Evolutionary conservation across 352 stramenopile species (phyloP).

Genomic region (Phytophthora syringae): DNA sequence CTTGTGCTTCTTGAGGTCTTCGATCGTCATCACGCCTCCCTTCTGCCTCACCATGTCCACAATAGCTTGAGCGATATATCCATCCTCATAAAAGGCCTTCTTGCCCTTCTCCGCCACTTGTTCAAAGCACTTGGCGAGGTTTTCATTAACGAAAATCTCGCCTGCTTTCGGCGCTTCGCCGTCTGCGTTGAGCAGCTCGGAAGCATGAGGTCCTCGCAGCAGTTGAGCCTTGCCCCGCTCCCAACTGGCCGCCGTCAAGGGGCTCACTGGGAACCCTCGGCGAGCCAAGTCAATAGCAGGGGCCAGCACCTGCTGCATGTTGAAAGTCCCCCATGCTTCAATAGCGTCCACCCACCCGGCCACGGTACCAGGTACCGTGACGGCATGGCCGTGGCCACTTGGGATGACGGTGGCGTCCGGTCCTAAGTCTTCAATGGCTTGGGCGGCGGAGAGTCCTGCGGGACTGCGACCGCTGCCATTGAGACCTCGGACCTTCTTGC

Average conservation of each 20-base stretch:
- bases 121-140: slow-evolving; percentile 85
- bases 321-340: slow-evolving; percentile 82
- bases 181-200: slow-evolving; percentile 59
- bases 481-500: slow-evolving; percentile 84
- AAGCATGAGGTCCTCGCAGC: slow-evolving; percentile 56
- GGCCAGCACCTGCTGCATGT: slow-evolving; percentile 86
- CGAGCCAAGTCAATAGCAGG: slow-evolving; percentile 92
- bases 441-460: slow-evolving; percentile 79
- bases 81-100: slow-evolving; percentile 84
- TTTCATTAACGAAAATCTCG: slow-evolving; percentile 90
- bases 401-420: slow-evolving; percentile 43
- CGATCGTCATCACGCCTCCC: slow-evolving; percentile 74
- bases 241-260: slow-evolving; percentile 92
- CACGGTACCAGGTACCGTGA: slow-evolving; percentile 93
- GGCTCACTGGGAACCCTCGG: slow-evolving; percentile 93
- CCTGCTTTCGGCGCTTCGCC: slow-evolving; percentile 61
- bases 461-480: slow-evolving; percentile 94
- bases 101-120: slow-evolving; percentile 89
- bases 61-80: slow-evolving; percentile 87
- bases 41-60: slow-evolving; percentile 75
- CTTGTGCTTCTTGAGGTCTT: slow-evolving; percentile 89
- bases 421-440: slow-evolving; percentile 54
- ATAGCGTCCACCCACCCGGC: slow-evolving; percentile 93
- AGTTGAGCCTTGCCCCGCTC: slow-evolving; percentile 68
- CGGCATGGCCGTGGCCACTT: slow-evolving; percentile 64